Base-by-base conservation (phyloP, 1,284 basidiomycete species). In the Acaromyces ingoldii region DNA sequence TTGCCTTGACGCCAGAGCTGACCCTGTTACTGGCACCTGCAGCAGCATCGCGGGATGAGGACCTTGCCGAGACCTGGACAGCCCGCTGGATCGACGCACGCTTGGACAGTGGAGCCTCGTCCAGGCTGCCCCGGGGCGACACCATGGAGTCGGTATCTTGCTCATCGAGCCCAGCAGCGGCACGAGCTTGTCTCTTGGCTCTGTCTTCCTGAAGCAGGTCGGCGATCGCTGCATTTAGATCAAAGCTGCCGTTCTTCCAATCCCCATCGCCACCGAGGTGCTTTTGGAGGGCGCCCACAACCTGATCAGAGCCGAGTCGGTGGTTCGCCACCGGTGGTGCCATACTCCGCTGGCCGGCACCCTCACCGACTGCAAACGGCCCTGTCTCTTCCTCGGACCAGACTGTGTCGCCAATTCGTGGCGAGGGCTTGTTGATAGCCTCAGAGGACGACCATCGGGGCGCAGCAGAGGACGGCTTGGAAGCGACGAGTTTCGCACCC, bases 341-440 rank as follows among this genome's bases (percentile, higher is more conserved):
- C n/a, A n/a, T n/a, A n/a, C n/a, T n/a, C n/a, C n/a, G n/a, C n/a
- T n/a, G n/a, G n/a, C n/a, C n/a, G n/a, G n/a, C n/a, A n/a, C n/a
- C n/a, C n/a, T n/a, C n/a, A n/a, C 44, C 60, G 19, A 48, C 45
- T 15, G 51, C 62, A 42, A 70, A 70, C 0, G 68, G 68, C 0
- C 68, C 68, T 0, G 65, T 69, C 50, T 70, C 68, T 37, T 65
- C 65, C 10, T 57, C 59, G n/a, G 66, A 53, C 68, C 68, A 70
- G 7, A 63, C 62, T 4, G 63, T 56, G 45, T 69, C 66, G 19
- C 66, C 68, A 26, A 71, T 67, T 34, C 55, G 48, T 0, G 68
- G 58, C 2, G 64, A 67, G 24, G 40, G 33, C 34, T n/a, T 19
- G 19, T 46, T 13, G n/a, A n/a, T n/a, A n/a, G n/a, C n/a, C n/a